phyloP scores from a whole-genome alignment of 805 yeast species.

The Lachancea fermentati region DNA sequence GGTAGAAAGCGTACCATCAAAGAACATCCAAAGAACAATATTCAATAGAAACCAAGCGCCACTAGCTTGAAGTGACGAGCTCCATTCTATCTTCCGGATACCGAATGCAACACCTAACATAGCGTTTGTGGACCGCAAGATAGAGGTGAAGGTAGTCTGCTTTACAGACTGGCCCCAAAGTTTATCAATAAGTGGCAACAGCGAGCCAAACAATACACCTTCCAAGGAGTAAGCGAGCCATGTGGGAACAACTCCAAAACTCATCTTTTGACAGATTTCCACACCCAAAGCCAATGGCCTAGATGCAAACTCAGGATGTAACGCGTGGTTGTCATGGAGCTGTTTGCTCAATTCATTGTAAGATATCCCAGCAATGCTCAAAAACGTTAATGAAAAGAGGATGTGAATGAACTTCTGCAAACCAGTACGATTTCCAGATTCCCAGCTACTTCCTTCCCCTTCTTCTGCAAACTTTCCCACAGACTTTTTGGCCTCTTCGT shows the following conservation, averaged over 20 bases:
- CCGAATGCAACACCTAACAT: conserved; percentile 69
- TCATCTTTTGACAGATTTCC: conserved; percentile 19
- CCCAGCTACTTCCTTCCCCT: conserved; percentile 8
- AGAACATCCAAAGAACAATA: conserved; percentile 59
- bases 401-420: conserved; percentile 5
- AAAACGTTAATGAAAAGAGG: conserved; percentile 16
- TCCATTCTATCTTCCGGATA: conserved; percentile 64
- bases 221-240: conserved; percentile 38
- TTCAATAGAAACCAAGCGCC: conserved; percentile 57
- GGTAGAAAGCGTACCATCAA: conserved; percentile 56
- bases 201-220: conserved; percentile 54
- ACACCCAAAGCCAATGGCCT: conserved; percentile 38
- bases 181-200: conserved; percentile 41
- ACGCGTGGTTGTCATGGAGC: conserved; percentile 45
- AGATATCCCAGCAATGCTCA: conserved; percentile 44
- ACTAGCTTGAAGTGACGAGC: conserved; percentile 57
- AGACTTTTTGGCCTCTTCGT: conserved; percentile 29
- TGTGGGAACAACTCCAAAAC: conserved; percentile 19
- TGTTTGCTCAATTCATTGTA: conserved; percentile 50
- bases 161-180: conserved; percentile 12
- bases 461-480: conserved; percentile 4
- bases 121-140: conserved; percentile 37
- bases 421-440: conserved; percentile 3
- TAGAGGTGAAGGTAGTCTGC: conserved; percentile 17
- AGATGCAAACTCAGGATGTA: conserved; percentile 37